A percentile compares a stretch with the other conserved stretches of the same genome.
phyloP scores from a whole-genome alignment of 108 stramenopile species.

The Seminavis robusta region DNA sequence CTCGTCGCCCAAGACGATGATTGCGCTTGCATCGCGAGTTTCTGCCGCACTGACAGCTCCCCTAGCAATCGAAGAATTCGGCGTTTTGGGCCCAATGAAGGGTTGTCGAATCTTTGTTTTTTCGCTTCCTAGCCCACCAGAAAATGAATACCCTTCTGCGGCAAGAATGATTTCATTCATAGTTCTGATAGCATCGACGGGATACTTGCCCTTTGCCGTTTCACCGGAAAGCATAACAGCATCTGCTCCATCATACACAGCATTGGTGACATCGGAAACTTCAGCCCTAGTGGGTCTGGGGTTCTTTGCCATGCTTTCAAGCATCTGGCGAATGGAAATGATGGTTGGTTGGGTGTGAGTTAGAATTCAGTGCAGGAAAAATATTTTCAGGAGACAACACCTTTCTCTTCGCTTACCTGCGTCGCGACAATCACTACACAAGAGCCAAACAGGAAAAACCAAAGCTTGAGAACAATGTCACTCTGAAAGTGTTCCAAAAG shows the following conservation, averaged over 20 bases:
- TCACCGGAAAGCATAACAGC: constrained; percentile 98
- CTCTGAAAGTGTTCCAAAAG: too few relatives aligned
- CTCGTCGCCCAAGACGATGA: constrained; percentile 84
- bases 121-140: constrained; percentile 18
- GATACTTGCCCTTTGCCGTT: constrained; percentile 97
- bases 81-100: constrained; percentile 21
- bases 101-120: neutral
- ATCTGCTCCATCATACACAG: constrained; percentile 98
- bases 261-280: constrained; percentile 97
- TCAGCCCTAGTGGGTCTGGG: constrained; percentile 98
- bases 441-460: too few relatives aligned
- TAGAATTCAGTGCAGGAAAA: too few relatives aligned
- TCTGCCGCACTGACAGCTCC: constrained; percentile 90
- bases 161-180: constrained; percentile 89
- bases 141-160: constrained; percentile 59
- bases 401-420: too few relatives aligned
- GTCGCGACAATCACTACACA: constrained; percentile 94
- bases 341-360: too few relatives aligned
- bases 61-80: constrained; percentile 81
- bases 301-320: constrained; percentile 97
- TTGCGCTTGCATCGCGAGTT: constrained; percentile 78
- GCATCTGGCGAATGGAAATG: too few relatives aligned
- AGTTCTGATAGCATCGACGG: constrained; percentile 85
- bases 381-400: too few relatives aligned
- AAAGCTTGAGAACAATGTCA: too few relatives aligned